Evolutionary conservation across 176 grass and related monocot genomes (phyloP).

Genomic region (Zoysia japonica): DNA sequence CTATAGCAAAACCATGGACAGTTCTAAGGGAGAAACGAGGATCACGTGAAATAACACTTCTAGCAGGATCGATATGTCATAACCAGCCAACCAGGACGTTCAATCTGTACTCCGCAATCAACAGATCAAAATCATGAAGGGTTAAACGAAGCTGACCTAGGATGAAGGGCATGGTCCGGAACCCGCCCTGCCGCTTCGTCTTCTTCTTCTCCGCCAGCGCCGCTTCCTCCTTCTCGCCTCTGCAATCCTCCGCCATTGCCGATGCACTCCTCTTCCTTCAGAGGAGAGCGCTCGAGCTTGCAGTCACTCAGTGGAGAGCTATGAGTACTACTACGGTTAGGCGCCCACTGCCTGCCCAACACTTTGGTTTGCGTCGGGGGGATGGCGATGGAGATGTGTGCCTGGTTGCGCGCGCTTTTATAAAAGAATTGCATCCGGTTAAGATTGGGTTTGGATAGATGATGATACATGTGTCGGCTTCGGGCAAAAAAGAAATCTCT

Average conservation of each 20-base stretch:
- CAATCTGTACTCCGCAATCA: neutral
- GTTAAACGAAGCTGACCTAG: constrained; percentile 41
- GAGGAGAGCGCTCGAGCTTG: no score
- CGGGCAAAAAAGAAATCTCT: neutral
- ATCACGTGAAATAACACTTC: neutral
- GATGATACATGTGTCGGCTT: neutral
- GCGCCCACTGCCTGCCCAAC: neutral
- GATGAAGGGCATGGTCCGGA: constrained; percentile 93
- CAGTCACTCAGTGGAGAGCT: neutral
- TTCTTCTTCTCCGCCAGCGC: neutral
- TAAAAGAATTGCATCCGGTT: neutral
- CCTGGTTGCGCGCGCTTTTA: neutral
- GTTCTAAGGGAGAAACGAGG: constrained; percentile 9
- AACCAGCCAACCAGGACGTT: neutral
- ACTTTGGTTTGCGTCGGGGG: constrained; percentile 6
- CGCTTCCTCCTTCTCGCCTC: constrained; percentile 17
- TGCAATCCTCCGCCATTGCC: constrained; percentile 50
- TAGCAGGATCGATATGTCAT: neutral
- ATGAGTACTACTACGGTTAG: constrained; percentile 23
- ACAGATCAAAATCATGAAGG: neutral
- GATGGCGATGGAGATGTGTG: constrained; percentile 30
- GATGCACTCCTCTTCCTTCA: neutral
- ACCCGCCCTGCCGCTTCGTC: constrained; percentile 58
- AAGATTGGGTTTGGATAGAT: neutral
- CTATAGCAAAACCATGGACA: neutral